phyloP scores from a whole-genome alignment of 192 early-diverging fungal genomes.

The Gorgonomyces haynaldii region DNA sequence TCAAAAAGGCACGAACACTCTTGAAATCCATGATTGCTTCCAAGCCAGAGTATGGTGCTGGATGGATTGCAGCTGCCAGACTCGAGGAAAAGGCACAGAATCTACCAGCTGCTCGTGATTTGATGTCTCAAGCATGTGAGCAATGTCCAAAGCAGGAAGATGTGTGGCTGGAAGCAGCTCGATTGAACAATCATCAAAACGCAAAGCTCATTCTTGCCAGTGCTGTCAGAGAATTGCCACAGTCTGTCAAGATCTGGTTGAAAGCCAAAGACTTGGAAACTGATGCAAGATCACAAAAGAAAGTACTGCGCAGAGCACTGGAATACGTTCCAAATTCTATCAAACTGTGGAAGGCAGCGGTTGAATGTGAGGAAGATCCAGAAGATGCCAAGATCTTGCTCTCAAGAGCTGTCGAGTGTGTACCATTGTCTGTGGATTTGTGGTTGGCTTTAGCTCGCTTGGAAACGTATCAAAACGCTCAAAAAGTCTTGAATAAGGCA shows the following conservation, averaged over 20 bases:
- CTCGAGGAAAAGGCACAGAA: slow-evolving; percentile 89
- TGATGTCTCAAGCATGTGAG: slow-evolving; percentile 85
- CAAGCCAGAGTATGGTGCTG: slow-evolving; percentile 92
- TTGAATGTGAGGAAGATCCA: slow-evolving; percentile 83
- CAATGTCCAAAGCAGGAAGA: slow-evolving; percentile 92
- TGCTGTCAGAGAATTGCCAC: slow-evolving; percentile 79
- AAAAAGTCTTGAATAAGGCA: slow-evolving; percentile 83
- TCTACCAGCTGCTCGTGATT: slow-evolving; percentile 62
- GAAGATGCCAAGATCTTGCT: slow-evolving; percentile 84
- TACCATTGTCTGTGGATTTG: slow-evolving; percentile 78
- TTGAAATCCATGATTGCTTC: slow-evolving; percentile 82
- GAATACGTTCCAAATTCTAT: slow-evolving; percentile 90
- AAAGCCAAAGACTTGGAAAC: slow-evolving; percentile 76
- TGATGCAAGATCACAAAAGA: slow-evolving; percentile 61
- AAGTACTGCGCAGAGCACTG: slow-evolving; percentile 77
- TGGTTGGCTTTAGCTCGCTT: slow-evolving; percentile 93
- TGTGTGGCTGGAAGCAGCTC: slow-evolving; percentile 92
- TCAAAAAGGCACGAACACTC: slow-evolving; percentile 80
- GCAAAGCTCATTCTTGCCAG: slow-evolving; percentile 86
- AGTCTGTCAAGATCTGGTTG: slow-evolving; percentile 88
- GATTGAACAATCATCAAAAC: slow-evolving; percentile 70
- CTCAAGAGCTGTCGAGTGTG: slow-evolving; percentile 86
- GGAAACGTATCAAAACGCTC: slow-evolving; percentile 79
- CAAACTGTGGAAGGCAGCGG: slow-evolving; percentile 82
- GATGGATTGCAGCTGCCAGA: slow-evolving; percentile 96